Evolutionary conservation across 2,329 filamentous ascomycete species (phyloP), one percentile per base, ranked within the genome.

Genomic region (Aspergillus felis): DNA sequence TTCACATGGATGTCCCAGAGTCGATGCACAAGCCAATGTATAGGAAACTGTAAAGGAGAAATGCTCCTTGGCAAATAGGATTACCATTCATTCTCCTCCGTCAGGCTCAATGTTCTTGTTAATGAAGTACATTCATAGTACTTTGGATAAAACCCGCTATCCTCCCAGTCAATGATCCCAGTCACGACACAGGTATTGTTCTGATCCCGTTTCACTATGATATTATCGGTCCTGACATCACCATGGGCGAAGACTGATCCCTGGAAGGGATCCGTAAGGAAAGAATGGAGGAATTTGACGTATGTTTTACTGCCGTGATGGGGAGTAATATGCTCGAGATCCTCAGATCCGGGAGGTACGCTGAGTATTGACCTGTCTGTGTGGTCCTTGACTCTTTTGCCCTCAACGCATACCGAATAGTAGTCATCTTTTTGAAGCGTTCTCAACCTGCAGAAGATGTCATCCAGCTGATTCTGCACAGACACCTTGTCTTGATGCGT

Each of bases 101-200:
- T 50, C 10, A 65, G 9, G 48, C 61, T 64, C 50, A 66, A 22
- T 8, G 38, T 60, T 8, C 57, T 44, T 27, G 66, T 62, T 24
- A 67, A 24, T 4, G 32, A 51, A 38, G 63, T 71, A 48, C 60
- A 69, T 54, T 72, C 69, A 55, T 69, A 64, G 38, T 68, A 68
- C 10, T 57, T 57, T 2, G 69, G 68, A 57, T 72, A 72, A 47
- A 71, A 72, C 4, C 68, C 68, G 53, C 66, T 64, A 46, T 68
- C 52, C 38, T 71, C 69, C 69, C 68, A 72, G 50, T 72, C 68
- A 54, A 73, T 66, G 42, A 70, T 65, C 8, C 68, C 66, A 47
- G 61, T 66, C 10, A 71, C 58, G 3, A 55, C 27, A 50, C 62
- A 68, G 22, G 50, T 17, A 44, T 3, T 3, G 32, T 59, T 52